Evolutionary conservation across 1,139 yeast species (phyloP), one percentile per base, ranked within the genome.

Genomic region (Candida sanyaensis): DNA sequence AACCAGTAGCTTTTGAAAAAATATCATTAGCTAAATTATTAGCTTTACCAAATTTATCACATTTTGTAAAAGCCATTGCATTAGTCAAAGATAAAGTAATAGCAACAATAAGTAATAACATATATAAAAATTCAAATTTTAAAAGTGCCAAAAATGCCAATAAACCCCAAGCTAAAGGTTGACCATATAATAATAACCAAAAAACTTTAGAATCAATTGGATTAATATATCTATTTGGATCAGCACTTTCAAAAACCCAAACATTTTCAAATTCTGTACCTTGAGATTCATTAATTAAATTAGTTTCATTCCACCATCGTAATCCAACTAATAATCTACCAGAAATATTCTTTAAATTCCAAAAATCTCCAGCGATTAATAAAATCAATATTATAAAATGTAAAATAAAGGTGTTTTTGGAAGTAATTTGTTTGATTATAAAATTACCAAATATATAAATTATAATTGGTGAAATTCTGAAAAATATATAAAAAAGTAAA

Each of bases 221-320:
- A 60, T 92, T 93, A 57, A 92, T 88, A 55, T 86, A 82, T 46
- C 95, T 76, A 50, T 79, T 78, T 1, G 96, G 95, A 60, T 88
- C 89, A 2, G 95, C 93, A 2, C 90, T 83, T 64, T 89, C 96
- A 64, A 89, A 89, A 17, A 89, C 96, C 96, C 96, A 89, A 17
- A 86, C 81, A 52, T 88, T 85, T 54, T 85, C 86, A 34, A 71
- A 71, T 24, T 69, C 74, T 12, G 41, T 5, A 9, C 27, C 24
- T 17, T 5, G 93, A 92, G 1, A 61, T 53, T 73, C 70, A 21
- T 65, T 66, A 6, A 64, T 59, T 21, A 63, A 50, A 60, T 69
- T 79, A 37, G 77, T 75, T 61, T 87, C 92, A 63, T 89, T 90
- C 96, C 97, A 91, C 97, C 97, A 92, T 56, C 99, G 78, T 53